Evolutionary conservation across 352 stramenopile species (phyloP).

Genomic region (Globisporangium mamillatum): DNA sequence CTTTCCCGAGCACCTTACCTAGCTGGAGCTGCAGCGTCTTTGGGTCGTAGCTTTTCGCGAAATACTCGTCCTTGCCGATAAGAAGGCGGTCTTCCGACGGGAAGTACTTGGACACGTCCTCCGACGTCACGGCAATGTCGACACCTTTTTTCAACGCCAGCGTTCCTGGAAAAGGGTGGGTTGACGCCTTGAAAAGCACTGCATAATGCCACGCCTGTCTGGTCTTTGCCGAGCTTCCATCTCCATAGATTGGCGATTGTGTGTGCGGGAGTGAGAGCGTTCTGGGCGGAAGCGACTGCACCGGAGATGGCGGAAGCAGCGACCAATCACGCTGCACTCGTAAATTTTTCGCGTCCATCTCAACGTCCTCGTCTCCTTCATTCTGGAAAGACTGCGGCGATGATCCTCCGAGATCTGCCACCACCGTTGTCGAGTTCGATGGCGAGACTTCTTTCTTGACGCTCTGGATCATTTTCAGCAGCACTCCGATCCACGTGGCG

Average conservation of each 20-base stretch:
- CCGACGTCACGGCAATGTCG: constrained; percentile 31
- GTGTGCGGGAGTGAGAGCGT: not conserved
- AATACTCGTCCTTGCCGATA: constrained; percentile 58
- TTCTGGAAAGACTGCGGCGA: not conserved
- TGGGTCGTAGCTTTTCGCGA: constrained; percentile 36
- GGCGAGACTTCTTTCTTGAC: constrained; percentile 26
- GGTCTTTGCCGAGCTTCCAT: constrained; percentile 24
- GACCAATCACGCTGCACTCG: not conserved
- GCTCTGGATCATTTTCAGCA: constrained; percentile 52
- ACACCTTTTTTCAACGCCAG: constrained; percentile 42
- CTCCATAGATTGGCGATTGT: constrained; percentile 23
- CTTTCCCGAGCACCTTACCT: constrained; percentile 20
- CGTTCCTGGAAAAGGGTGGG: constrained; percentile 43
- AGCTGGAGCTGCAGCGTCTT: constrained; percentile 41
- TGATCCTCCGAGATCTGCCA: not conserved
- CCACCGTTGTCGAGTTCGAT: not conserved
- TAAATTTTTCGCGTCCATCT: constrained; percentile 4
- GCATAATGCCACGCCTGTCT: constrained; percentile 75
- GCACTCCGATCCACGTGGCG: constrained; percentile 49
- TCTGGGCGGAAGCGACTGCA: not conserved
- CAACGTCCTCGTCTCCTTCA: constrained; percentile 1
- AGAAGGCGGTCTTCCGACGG: constrained; percentile 55
- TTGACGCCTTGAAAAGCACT: constrained; percentile 62
- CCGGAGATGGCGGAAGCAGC: constrained; percentile 8
- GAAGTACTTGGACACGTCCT: constrained; percentile 59